phyloP scores from a whole-genome alignment of 2,329 filamentous ascomycete genomes.

The Penicillium sclerotiorum region DNA sequence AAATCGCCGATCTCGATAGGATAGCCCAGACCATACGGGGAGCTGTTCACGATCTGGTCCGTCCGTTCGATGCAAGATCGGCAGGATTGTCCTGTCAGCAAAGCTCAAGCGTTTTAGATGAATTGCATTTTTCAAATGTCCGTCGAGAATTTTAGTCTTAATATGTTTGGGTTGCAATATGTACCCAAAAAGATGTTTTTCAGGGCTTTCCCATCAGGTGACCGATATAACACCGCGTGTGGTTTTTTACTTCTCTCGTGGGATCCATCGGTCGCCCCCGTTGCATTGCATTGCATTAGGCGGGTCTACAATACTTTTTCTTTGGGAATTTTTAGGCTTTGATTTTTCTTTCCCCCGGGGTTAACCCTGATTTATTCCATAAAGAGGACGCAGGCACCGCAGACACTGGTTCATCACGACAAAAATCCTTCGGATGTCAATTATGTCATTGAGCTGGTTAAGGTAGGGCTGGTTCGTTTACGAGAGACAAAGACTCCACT shows the following conservation, averaged over 20 bases:
- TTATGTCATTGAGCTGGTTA: constrained; percentile 9
- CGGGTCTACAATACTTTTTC: constrained; percentile 18
- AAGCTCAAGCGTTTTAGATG: too few relatives aligned
- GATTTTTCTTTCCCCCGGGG: constrained; percentile 20
- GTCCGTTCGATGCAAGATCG: constrained; percentile 26
- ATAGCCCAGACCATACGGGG: constrained; percentile 18
- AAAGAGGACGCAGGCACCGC: background rate
- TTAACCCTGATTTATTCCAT: constrained; percentile 12
- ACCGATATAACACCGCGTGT: constrained; percentile 17
- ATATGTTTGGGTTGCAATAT: background rate
- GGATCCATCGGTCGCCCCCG: constrained; percentile 21
- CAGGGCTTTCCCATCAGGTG: constrained; percentile 20
- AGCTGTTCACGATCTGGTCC: constrained; percentile 28
- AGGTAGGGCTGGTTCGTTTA: constrained; percentile 16
- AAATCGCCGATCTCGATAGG: constrained; percentile 26
- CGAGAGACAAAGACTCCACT: constrained; percentile 5
- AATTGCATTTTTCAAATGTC: background rate
- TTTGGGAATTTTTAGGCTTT: too few relatives aligned
- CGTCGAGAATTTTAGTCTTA: background rate
- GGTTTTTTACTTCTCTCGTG: constrained; percentile 17
- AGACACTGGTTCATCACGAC: constrained; percentile 1
- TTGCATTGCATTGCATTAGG: constrained; percentile 32
- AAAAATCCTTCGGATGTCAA: background rate
- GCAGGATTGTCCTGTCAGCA: constrained; percentile 10
- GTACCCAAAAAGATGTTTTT: background rate